Evolutionary conservation across 2,329 filamentous ascomycete genomes (phyloP), one percentile per base, ranked within the genome.

Genomic region (Tolypocladium sp.): DNA sequence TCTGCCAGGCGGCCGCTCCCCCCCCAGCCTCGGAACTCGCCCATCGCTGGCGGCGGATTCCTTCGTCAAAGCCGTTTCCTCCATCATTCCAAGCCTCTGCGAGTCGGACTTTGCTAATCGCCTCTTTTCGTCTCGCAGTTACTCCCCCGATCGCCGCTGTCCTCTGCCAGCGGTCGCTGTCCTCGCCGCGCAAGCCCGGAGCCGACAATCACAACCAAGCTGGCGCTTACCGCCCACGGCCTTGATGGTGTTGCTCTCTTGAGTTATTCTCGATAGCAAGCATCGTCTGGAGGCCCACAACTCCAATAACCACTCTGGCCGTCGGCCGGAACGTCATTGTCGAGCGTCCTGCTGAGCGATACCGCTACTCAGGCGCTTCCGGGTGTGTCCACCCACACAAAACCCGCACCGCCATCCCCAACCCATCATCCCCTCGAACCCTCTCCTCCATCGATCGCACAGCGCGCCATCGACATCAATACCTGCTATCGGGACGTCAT

Each of bases 181-280:
- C 63, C 63, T 64, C 69, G 69, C 63, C 68, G 69, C 69, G 71
- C 68, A 66, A 68, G 63, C 67, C 63, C 64, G 62, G 66, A 55
- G 52, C 63, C 66, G 65, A 60, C 65, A 62, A 62, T 62, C 63
- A 49, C 46, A 30, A 44, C 10, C 65, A 62, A 62, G 57, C 63
- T 60, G 70, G 70, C 70, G 71, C 70, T 72, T 71, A 72, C 68
- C 68, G 70, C 69, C 70, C 61, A 66, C 62, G 60, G 54, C 61
- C 62, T 67, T 59, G 63, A 71, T 69, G 68, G 66, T 68, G 62
- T 66, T 67, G 63, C 58, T 55, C 62, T 66, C 58, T 64, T 66
- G 62, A 66, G 63, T 58, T 61, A 61, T 62, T 62, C 63, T 66
- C 64, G 59, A 57, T 25, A 40, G n/a, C 38, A 40, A 46, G 60